phyloP scores from a whole-genome alignment of 2,329 filamentous ascomycete species.

The Colletotrichum camelliae region DNA sequence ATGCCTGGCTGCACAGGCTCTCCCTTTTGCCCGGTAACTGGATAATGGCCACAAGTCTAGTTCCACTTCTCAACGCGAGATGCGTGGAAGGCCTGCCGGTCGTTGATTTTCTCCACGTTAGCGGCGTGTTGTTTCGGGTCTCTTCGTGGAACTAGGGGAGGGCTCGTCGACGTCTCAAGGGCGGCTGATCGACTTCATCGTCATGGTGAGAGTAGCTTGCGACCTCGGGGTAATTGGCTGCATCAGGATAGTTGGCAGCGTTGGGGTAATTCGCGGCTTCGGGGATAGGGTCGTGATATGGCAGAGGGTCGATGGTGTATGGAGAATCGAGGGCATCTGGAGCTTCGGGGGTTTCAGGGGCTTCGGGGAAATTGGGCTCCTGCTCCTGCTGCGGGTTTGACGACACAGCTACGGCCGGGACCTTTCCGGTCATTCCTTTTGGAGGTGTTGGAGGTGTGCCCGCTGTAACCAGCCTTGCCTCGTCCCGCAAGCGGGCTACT shows the following conservation, averaged over 20 bases:
- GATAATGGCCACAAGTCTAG: not conserved
- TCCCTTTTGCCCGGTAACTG: accelerated
- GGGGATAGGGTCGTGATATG: not conserved
- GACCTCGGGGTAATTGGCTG: not conserved
- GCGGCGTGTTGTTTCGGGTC: not conserved
- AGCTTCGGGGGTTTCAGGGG: not conserved
- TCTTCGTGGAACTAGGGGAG: not conserved
- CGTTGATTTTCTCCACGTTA: not conserved
- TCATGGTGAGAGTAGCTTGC: not conserved
- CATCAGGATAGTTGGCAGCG: not conserved
- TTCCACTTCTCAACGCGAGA: not conserved
- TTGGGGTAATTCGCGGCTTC: not conserved
- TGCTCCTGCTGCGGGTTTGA: not conserved
- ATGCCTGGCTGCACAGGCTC: not conserved
- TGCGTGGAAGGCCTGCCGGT: not conserved
- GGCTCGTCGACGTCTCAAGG: not conserved
- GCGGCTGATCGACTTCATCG: not conserved
- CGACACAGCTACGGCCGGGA: not conserved
- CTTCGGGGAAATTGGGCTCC: not conserved
- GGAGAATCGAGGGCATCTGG: not conserved
- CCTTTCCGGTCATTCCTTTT: not conserved
- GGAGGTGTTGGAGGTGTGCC: not conserved
- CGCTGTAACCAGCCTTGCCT: not conserved
- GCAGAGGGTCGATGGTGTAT: not conserved
- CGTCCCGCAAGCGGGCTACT: not conserved